These are phyloP conservation scores for Phaeosphaeria sp. DNA, from an alignment of 2,329 filamentous ascomycete species.

Conservation along the genomic window DNA sequence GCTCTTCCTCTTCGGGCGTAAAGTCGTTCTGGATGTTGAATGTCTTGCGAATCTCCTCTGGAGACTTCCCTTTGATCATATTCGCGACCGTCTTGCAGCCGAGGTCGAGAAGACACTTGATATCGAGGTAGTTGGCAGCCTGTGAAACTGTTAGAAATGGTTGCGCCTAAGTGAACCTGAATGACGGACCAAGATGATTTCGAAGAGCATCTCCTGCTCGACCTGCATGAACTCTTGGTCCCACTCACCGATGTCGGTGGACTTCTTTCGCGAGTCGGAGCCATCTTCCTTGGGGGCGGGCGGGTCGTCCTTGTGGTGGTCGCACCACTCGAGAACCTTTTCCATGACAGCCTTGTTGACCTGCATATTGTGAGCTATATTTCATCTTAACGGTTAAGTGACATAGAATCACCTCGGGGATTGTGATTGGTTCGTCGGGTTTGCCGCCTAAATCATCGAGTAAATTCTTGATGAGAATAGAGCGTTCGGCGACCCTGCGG, in stretches of 20 bases:
- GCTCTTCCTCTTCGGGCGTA: constrained; percentile 97
- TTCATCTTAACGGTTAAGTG: neutral
- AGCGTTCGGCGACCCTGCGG: constrained; percentile 85
- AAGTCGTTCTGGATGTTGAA: constrained; percentile 99
- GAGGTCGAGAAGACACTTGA: constrained; percentile 96
- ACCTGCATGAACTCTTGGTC: constrained; percentile 99
- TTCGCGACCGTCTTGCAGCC: constrained; percentile 99
- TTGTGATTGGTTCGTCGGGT: constrained; percentile 76
- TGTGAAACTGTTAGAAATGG: constrained; percentile 48
- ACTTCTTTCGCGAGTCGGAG: constrained; percentile 94
- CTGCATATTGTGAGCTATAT: constrained; percentile 45
- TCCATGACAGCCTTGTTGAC: constrained; percentile 92
- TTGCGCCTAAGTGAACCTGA: neutral
- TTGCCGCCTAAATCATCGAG: constrained; percentile 84
- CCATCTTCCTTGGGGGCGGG: constrained; percentile 84
- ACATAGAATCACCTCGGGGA: constrained; percentile 68
- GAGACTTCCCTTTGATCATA: constrained; percentile 99
- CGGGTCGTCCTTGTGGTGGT: constrained; percentile 91
- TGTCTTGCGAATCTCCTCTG: constrained; percentile 98
- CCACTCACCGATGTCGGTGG: constrained; percentile 99
- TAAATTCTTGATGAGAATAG: constrained; percentile 97
- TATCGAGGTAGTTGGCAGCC: constrained; percentile 98
- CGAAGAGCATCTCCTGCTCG: constrained; percentile 99
- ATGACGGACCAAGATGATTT: constrained; percentile 86
- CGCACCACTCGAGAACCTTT: constrained; percentile 98